A percentile compares a stretch with the other conserved stretches of the same genome.
Evolutionary conservation across 2,329 filamentous ascomycete genomes (phyloP).

Genomic region (Talaromyces sp.): DNA sequence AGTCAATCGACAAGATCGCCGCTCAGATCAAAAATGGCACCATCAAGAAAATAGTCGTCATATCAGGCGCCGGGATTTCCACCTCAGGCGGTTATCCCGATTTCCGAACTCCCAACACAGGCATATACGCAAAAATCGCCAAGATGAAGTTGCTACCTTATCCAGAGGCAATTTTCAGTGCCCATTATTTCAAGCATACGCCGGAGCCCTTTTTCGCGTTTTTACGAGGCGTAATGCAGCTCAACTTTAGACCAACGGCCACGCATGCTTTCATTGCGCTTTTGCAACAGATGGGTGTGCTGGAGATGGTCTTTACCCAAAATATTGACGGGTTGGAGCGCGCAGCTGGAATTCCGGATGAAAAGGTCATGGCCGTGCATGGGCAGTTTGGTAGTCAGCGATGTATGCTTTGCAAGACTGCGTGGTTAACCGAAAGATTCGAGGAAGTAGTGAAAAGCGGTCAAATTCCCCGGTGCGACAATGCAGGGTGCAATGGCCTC

Average conservation of each 20-base stretch:
- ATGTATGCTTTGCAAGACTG: conserved; percentile 70
- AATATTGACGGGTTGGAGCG: conserved; percentile 88
- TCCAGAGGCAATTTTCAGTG: conserved; percentile 82
- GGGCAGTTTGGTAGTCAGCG: conserved; percentile 79
- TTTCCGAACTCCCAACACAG: conserved; percentile 79
- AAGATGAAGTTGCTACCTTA: conserved; percentile 67
- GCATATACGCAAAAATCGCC: conserved; percentile 78
- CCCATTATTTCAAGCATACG: conserved; percentile 70
- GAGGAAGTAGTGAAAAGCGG: conserved; percentile 58
- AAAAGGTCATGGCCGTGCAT: conserved; percentile 76
- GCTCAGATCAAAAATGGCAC: conserved; percentile 13
- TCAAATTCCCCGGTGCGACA: conserved; percentile 61
- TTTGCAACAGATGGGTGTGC: conserved; percentile 64
- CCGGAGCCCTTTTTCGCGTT: conserved; percentile 81
- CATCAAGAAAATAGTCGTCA: conserved; percentile 16
- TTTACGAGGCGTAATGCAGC: conserved; percentile 78
- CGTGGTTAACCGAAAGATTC: conserved; percentile 66
- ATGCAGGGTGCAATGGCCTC: conserved; percentile 58
- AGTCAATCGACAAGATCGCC: conserved; percentile 7
- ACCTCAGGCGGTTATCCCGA: conserved; percentile 64
- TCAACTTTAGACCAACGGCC: conserved; percentile 74
- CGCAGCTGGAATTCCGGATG: conserved; percentile 67
- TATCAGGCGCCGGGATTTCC: conserved; percentile 67
- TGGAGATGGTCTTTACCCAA: conserved; percentile 82
- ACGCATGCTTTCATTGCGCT: conserved; percentile 77